A percentile compares a stretch with the other conserved stretches of the same genome.
These are phyloP conservation scores for Selenicereus undatus DNA, from an alignment of 148 eudicot species.

Conservation along the genomic window DNA sequence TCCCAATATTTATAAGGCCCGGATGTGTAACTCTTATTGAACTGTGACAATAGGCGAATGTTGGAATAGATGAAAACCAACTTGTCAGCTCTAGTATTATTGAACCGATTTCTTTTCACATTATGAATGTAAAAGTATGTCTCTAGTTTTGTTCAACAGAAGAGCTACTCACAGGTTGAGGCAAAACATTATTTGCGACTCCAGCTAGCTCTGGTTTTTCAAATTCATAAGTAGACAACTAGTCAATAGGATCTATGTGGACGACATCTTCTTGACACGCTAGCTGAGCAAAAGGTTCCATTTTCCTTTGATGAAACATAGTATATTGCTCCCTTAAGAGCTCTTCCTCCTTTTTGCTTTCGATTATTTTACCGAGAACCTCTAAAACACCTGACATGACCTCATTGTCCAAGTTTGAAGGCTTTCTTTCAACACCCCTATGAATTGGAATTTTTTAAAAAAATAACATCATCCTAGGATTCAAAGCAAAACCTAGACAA, in stretches of 20 bases:
- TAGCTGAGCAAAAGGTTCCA: neutral
- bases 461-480: neutral
- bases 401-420: constrained; percentile 3
- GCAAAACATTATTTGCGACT: neutral
- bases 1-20: neutral
- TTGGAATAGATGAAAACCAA: neutral
- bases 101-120: neutral
- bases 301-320: neutral
- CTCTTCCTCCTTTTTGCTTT: constrained; percentile 2
- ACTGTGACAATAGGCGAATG: neutral
- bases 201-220: constrained; percentile 18
- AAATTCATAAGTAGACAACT: constrained; percentile 12
- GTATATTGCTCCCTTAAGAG: neutral
- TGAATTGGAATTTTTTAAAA: neutral
- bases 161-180: constrained; percentile 20
- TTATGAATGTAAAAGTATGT: constrained; percentile 16
- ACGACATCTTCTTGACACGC: constrained; percentile 9
- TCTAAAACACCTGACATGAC: neutral
- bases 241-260: neutral
- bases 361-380: neutral
- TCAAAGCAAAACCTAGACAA: neutral
- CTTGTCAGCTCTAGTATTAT: neutral
- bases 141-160: constrained; percentile 16
- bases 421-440: constrained; percentile 3
- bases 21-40: neutral